Evolutionary conservation across 495 filamentous ascomycete species (phyloP).

Genomic region (Aspergillus conjunctus): DNA sequence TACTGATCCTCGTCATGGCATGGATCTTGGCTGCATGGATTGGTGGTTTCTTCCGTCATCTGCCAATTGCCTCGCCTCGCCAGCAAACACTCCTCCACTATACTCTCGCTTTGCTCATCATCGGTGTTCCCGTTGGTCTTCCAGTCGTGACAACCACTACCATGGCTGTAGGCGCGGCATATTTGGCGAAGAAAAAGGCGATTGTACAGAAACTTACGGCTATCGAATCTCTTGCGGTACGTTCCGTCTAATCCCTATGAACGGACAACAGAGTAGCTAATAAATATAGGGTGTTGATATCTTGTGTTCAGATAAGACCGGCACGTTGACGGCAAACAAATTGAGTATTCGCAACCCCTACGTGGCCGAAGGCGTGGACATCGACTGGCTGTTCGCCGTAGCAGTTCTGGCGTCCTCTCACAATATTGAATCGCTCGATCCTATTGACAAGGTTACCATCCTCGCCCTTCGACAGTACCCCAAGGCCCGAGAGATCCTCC

Average conservation of each 20-base stretch:
- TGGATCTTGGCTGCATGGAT: slow-evolving; percentile 72
- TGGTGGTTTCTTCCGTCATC: slow-evolving; percentile 69
- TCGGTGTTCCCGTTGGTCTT: slow-evolving; percentile 95
- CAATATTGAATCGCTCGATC: slow-evolving; percentile 71
- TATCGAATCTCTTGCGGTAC: slow-evolving; percentile 84
- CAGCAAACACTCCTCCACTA: slow-evolving; percentile 62
- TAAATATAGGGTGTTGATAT: slow-evolving; percentile 76
- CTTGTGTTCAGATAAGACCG: slow-evolving; percentile 95
- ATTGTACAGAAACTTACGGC: slow-evolving; percentile 96
- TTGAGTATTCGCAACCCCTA: slow-evolving; percentile 71
- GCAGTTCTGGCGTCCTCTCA: slow-evolving; percentile 72
- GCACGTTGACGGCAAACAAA: slow-evolving; percentile 70
- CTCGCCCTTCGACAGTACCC: slow-evolving; percentile 68
- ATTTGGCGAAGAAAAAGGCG: slow-evolving; percentile 91
- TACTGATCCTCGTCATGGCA: slow-evolving; percentile 67
- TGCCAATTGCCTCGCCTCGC: slow-evolving; percentile 64
- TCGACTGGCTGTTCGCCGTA: slow-evolving; percentile 77
- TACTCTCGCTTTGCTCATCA: slow-evolving; percentile 76
- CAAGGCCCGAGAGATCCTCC: slow-evolving; percentile 63
- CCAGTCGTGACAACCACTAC: slow-evolving; percentile 95
- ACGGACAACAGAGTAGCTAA: slow-evolving; percentile 11
- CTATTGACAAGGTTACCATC: slow-evolving; percentile 74
- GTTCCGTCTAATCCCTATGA: slow-evolving; percentile 17
- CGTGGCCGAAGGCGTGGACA: slow-evolving; percentile 68
- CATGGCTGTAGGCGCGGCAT: slow-evolving; percentile 94